Evolutionary conservation across 192 early-diverging fungal species (phyloP), one percentile per base, ranked within the genome.

Genomic region (Podila epigama): DNA sequence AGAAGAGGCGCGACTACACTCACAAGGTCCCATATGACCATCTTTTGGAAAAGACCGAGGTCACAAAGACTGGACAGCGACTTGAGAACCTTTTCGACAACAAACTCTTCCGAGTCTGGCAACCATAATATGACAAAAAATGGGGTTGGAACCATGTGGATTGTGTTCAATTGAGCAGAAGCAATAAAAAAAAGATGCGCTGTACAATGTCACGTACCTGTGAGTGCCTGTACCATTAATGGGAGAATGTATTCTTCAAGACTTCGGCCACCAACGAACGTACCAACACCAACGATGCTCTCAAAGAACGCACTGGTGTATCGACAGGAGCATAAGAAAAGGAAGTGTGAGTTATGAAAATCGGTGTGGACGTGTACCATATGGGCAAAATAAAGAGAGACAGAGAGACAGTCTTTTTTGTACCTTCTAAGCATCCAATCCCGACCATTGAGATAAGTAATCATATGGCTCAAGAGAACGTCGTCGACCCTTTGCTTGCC

Each of bases 281-380:
- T 93, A 2, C 92, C 94, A 1, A 97, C 90, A 0, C 96, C 95
- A 58, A 94, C 91, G 25, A 97, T 91, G 44, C 92, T 93, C 60
- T 99, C 96, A 54, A 95, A 97, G 64, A 99, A 99, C 4, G 96
- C 93, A 33, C 96, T 93, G 51, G n/a, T n/a, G n/a, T n/a, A n/a
- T n/a, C n/a, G n/a, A n/a, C n/a, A n/a, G n/a, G n/a, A n/a, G n/a
- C 28, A 29, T 55, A 44, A 18, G 10, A 44, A 29, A 65, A 11
- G 9, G 32, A 48, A 56, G 1, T 16, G 27, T 12, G 12, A 6
- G 1, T 40, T 33, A 20, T 8, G 27, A 53, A 31, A n/a, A n/a
- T n/a, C n/a, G n/a, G n/a, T n/a, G n/a, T n/a, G n/a, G n/a, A n/a
- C n/a, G n/a, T n/a, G n/a, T n/a, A n/a, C n/a, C n/a, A n/a, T n/a